phyloP scores from a whole-genome alignment of 2,329 filamentous ascomycete genomes.

The Huntiella decipiens region DNA sequence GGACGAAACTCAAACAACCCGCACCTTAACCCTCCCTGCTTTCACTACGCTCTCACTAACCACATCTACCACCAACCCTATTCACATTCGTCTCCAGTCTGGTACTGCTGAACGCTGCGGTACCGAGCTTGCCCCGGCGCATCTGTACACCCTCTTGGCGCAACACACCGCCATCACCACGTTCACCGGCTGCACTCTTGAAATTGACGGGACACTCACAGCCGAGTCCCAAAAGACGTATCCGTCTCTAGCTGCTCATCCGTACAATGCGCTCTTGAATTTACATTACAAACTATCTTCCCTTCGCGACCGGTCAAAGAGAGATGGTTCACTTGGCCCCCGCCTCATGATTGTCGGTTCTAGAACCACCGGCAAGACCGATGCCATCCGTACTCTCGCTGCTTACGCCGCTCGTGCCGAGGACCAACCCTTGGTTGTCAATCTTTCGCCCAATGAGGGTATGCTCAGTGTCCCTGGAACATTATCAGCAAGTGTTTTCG shows the following conservation, averaged over 20 bases:
- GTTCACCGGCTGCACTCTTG: conserved; percentile 75
- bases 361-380: conserved; percentile 66
- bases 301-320: conserved; percentile 42
- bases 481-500: conserved; percentile 70
- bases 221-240: conserved; percentile 40
- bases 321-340: conserved; percentile 39
- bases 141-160: conserved; percentile 63
- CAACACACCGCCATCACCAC: conserved; percentile 78
- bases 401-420: conserved; percentile 61
- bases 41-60: conserved; percentile 16
- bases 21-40: background rate
- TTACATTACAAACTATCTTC: conserved; percentile 72
- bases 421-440: conserved; percentile 62
- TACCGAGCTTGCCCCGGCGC: conserved; percentile 70
- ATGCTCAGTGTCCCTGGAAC: conserved; percentile 63
- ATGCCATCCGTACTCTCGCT: conserved; percentile 54
- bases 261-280: conserved; percentile 64
- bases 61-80: conserved; percentile 23
- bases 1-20: no score
- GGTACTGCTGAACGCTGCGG: conserved; percentile 90
- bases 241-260: conserved; percentile 54
- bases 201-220: conserved; percentile 46
- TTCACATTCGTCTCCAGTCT: conserved; percentile 43
- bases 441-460: conserved; percentile 65
- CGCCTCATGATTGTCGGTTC: conserved; percentile 71